phyloP scores from a whole-genome alignment of 176 grass and related monocot species.

The Echinochloa phyllopogon region DNA sequence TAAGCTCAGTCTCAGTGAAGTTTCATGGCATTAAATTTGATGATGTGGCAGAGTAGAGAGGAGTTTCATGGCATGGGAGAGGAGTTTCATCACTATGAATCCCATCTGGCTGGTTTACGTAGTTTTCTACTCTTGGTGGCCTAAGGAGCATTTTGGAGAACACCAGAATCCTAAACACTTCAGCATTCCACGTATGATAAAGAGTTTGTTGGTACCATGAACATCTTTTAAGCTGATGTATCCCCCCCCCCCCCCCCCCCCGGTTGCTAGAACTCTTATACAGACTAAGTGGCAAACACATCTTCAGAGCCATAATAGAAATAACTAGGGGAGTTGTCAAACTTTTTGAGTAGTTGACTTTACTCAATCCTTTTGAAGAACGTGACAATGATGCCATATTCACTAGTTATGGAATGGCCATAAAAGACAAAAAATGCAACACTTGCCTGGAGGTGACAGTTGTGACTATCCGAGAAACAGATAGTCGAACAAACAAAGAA shows the following conservation, averaged over 20 bases:
- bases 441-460: conserved; percentile 69
- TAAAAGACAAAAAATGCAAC: conserved; percentile 28
- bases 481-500: conserved; percentile 64
- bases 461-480: conserved; percentile 60
- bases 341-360: conserved; percentile 18
- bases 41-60: no score
- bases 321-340: background rate
- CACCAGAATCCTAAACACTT: conserved; percentile 23
- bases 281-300: background rate
- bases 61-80: no score
- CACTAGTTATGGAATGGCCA: conserved; percentile 13
- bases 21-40: no score
- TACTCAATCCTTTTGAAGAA: conserved; percentile 30
- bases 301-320: conserved; percentile 29
- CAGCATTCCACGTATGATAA: conserved; percentile 2
- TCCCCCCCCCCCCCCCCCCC: background rate
- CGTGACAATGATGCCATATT: conserved; percentile 14
- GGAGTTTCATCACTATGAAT: no score
- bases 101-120: no score
- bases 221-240: background rate
- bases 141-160: background rate
- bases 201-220: background rate
- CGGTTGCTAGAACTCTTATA: background rate
- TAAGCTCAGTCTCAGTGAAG: background rate
- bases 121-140: no score